phyloP scores from a whole-genome alignment of 441 rosid species.

The Viola pubescens region DNA sequence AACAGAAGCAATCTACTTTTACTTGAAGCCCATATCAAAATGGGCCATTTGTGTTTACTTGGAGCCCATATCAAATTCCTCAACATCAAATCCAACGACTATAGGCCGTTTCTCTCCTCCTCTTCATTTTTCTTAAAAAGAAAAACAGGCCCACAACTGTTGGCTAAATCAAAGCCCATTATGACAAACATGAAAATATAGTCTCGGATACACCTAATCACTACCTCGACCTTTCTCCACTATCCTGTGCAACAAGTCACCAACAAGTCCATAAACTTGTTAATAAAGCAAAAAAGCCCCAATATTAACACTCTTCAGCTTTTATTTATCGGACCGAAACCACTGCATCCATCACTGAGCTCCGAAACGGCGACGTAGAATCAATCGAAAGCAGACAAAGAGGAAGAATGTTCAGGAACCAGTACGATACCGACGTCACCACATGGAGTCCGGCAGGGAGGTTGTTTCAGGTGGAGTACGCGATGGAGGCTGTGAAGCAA shows the following conservation, averaged over 20 bases:
- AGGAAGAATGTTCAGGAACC: slow-evolving; percentile 77
- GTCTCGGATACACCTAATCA: background rate
- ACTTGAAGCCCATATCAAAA: no score
- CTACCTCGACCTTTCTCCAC: background rate
- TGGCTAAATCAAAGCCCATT: no score
- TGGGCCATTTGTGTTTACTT: no score
- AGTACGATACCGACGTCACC: slow-evolving; percentile 92
- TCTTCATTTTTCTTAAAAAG: background rate
- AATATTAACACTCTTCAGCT: no score
- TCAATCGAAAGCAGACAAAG: background rate
- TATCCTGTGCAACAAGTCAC: background rate
- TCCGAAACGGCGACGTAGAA: background rate
- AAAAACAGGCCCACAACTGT: no score
- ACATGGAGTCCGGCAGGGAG: slow-evolving; percentile 96
- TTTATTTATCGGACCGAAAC: no score
- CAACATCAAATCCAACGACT: no score
- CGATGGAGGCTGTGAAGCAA: slow-evolving; percentile 98
- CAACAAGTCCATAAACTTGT: no score
- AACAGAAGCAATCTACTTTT: no score
- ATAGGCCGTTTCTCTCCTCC: background rate
- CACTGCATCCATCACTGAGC: no score
- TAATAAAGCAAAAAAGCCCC: no score
- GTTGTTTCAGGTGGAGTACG: slow-evolving; percentile 90
- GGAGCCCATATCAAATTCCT: no score
- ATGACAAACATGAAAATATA: background rate